Base-by-base conservation (phyloP, 2,329 filamentous ascomycete genomes). In the Clonostachys rhizophaga region DNA sequence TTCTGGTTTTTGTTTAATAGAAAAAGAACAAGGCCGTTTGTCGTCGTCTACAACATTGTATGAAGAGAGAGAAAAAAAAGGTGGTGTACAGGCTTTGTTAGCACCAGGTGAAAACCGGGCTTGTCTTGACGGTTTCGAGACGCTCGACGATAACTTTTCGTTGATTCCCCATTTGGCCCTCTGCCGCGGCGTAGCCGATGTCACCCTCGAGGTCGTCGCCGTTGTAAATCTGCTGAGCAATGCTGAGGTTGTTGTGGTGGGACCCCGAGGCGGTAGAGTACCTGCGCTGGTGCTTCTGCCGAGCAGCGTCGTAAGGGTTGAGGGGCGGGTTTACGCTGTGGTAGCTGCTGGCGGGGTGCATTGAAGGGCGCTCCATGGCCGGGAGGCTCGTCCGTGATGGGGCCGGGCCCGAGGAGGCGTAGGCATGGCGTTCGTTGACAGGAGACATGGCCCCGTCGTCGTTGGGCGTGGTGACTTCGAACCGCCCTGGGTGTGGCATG, bases 81-180 rank as follows among this genome's bases (percentile, higher is more conserved):
- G 16, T 16, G 30, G 12, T 37, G 40, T 18, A 35, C 39, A 43
- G 45, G 48, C 41, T 43, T 50, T 50, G 48, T 72, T 72, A 97
- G 74, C 94, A 99, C 89, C 94, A 99, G 41, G 89, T 96, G 68
- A 99, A 99, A 34, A 99, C 91, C 3, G 94, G 94, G 62, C 95
- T 95, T 64, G 87, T 87, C 76, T 97, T 97, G 52, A 99, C 94
- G 50, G 92, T 88, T 74, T 99, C 94, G 49, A 99, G 71, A 52
- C 94, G 78, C 74, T 99, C 94, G 43, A 99, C 91, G 73, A 99
- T 97, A 43, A 99, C 94, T 68, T 94, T 95, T 58, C 91, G 81
- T 63, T 87, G 84, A 59, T 91, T 89, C 12, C 89, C 89, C 67
- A 97, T 94, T 81, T 95, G 90, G 24, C 90, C 94, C 64, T 92